A percentile compares a stretch with the other conserved stretches of the same genome.
phyloP scores from a whole-genome alignment of 371 early-diverging fungal genomes.

The Haplosporangium sp. region DNA sequence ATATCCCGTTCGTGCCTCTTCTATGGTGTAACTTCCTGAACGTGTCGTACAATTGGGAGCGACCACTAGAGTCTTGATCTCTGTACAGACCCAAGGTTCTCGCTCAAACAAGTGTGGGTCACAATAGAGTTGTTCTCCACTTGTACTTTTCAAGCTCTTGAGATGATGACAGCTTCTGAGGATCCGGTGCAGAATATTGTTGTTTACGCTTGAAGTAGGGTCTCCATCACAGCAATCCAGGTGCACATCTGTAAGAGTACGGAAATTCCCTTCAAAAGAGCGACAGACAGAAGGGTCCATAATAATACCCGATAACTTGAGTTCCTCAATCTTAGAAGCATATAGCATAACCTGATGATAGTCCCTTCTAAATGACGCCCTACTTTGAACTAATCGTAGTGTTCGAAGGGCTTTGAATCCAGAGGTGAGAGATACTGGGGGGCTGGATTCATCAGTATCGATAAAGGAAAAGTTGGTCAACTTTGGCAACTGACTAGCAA shows the following conservation, averaged over 20 bases:
- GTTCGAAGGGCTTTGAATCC: conserved; percentile 3
- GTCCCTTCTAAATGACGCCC: too few species aligned
- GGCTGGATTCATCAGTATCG: not conserved
- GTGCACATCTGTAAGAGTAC: not conserved
- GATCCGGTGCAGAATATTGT: not conserved
- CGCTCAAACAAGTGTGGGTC: conserved; percentile 10
- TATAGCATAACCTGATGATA: not conserved
- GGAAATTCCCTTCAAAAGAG: not conserved
- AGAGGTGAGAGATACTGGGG: too few species aligned
- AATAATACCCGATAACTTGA: not conserved
- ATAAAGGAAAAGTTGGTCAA: not conserved
- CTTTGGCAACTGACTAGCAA: conserved; percentile 4
- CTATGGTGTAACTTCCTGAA: not conserved
- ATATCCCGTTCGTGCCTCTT: conserved; percentile 10
- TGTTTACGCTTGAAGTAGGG: too few species aligned
- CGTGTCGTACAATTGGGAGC: conserved; percentile 12
- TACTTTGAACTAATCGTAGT: not conserved
- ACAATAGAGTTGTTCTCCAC: not conserved
- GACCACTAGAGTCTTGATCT: not conserved
- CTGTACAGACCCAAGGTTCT: conserved; percentile 12
- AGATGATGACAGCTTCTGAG: conserved; percentile 10
- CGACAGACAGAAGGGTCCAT: not conserved
- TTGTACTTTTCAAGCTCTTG: not conserved
- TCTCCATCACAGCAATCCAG: not conserved
- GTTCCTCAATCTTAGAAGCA: not conserved